These are phyloP conservation scores for Thecaphora thlaspeos DNA, from an alignment of 1,284 basidiomycete species.

Conservation along the genomic window DNA sequence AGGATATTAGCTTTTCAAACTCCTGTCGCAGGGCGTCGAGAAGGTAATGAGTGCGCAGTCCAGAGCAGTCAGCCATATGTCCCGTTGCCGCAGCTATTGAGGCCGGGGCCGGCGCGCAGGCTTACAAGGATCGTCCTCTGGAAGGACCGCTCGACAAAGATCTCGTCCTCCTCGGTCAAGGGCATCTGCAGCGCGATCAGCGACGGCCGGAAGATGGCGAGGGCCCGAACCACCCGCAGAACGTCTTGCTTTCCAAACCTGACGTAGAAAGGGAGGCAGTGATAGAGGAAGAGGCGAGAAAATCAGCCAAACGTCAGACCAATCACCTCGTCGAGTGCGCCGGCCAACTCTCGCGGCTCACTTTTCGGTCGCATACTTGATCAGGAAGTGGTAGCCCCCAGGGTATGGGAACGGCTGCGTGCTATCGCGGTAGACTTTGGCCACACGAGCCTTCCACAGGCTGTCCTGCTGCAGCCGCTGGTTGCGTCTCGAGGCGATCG, in stretches of 20 bases:
- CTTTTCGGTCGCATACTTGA: constrained; percentile 54
- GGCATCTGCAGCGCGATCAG: constrained; percentile 81
- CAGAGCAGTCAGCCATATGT: too few relatives aligned
- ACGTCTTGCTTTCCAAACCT: constrained; percentile 96
- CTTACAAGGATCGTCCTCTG: constrained; percentile 84
- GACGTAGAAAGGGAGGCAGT: too few relatives aligned
- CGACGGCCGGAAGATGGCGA: constrained; percentile 91
- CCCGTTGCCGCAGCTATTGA: too few relatives aligned
- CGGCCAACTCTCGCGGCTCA: constrained; percentile 29
- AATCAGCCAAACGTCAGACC: too few relatives aligned
- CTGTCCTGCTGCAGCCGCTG: constrained; percentile 35
- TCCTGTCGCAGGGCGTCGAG: constrained; percentile 64
- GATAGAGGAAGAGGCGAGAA: too few relatives aligned
- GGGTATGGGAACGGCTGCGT: constrained; percentile 54
- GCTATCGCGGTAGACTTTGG: constrained; percentile 47
- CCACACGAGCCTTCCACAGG: constrained; percentile 52
- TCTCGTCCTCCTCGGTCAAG: constrained; percentile 53
- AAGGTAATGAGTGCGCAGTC: too few relatives aligned
- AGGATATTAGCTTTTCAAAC: constrained; percentile 93
- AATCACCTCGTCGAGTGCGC: too few relatives aligned
- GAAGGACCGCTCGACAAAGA: constrained; percentile 89
- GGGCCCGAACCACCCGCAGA: constrained; percentile 84
- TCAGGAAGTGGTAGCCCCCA: constrained; percentile 55
- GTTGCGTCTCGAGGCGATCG: constrained; percentile 28
- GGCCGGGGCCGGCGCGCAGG: constrained; percentile 35